Base-by-base conservation (phyloP, 148 eudicot genomes). In the Heliosperma pusillum region DNA sequence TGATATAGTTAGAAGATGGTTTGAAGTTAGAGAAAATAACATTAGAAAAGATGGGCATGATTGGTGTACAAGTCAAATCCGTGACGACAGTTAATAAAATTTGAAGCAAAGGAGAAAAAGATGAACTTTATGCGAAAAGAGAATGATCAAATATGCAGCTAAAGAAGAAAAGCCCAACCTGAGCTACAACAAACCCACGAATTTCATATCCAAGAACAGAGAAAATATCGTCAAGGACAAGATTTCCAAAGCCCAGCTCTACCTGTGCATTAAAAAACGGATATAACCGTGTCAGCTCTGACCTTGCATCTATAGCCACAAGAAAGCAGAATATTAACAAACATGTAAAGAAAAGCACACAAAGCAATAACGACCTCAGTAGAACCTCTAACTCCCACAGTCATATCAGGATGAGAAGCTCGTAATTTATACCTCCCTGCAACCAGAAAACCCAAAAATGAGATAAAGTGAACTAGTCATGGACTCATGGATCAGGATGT, bases 131-230 rank as follows among this genome's bases (percentile, higher is more conserved):
- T 27, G 25, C 15, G 1, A 52, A 26, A 69, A 33, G n/a, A 66
- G 24, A 2, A 59, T 44, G 66, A 56, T 57, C 27, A 33, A 62
- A 66, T 9, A 24, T 44, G 52, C 22, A 62, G 63, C 47, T 5
- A 17, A 40, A 47, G 40, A 73, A 62, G 56, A 72, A 74, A 57
- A 22, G 22, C 73, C 61, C 68, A 72, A 95, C 99, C 93, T 96
- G 99, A 77, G 99, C 99, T 75, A 88, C 91, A 57, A 96, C 99
- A 70, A 55, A 81, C 73, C 99, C 99, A 73, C 82, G 86, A 71
- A 96, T 86, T 76, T 91, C 88, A 87, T 92, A 96, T 16, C 99
- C 99, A 22, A 87, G 76, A 74, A 88, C 93, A 81, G 87, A 89
- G 85, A 96, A 96, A 75, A 92, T 74, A 79, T 89, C 94, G 73